These are phyloP conservation scores for Leccinum incarnatum DNA, from an alignment of 768 basidiomycete genomes.

Conservation along the genomic window DNA sequence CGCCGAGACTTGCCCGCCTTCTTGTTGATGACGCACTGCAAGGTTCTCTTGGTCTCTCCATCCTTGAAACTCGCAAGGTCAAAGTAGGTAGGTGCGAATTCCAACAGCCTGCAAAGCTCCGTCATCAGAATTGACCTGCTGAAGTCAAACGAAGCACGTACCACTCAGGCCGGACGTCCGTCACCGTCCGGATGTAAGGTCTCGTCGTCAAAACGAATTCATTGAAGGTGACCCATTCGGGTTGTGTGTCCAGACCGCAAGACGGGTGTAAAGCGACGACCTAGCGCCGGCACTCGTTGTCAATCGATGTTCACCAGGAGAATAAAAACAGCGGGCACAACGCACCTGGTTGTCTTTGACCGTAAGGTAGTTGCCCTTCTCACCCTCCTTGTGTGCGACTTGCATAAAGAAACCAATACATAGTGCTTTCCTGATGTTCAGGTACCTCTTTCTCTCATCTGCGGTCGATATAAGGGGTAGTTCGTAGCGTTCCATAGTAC, in stretches of 20 bases:
- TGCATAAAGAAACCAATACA: constrained; percentile 99
- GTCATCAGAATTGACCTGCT: not conserved
- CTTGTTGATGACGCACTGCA: constrained; percentile 57
- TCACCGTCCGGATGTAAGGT: constrained; percentile 88
- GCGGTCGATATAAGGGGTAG: constrained; percentile 66
- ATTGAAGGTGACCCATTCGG: constrained; percentile 92
- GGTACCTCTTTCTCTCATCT: constrained; percentile 69
- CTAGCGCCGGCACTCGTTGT: constrained; percentile 2
- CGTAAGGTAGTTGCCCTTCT: constrained; percentile 83
- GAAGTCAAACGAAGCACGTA: constrained; percentile 32
- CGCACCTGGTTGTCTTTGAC: constrained; percentile 92
- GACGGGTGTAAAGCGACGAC: constrained; percentile 59
- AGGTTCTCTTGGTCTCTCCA: constrained; percentile 66
- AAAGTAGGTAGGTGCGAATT: constrained; percentile 65
- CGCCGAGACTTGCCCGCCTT: constrained; percentile 39
- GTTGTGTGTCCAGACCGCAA: constrained; percentile 81
- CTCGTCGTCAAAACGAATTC: constrained; percentile 92
- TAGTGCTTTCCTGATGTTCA: constrained; percentile 76
- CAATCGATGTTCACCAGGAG: not conserved
- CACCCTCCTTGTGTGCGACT: constrained; percentile 91
- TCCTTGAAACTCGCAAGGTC: constrained; percentile 63
- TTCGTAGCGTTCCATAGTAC: constrained; percentile 90
- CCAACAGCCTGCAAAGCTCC: constrained; percentile 52
- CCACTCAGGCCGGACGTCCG: constrained; percentile 88
- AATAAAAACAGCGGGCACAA: not conserved